These are phyloP conservation scores for Phialophora tarda DNA, from an alignment of 2,329 filamentous ascomycete genomes.

Conservation along the genomic window DNA sequence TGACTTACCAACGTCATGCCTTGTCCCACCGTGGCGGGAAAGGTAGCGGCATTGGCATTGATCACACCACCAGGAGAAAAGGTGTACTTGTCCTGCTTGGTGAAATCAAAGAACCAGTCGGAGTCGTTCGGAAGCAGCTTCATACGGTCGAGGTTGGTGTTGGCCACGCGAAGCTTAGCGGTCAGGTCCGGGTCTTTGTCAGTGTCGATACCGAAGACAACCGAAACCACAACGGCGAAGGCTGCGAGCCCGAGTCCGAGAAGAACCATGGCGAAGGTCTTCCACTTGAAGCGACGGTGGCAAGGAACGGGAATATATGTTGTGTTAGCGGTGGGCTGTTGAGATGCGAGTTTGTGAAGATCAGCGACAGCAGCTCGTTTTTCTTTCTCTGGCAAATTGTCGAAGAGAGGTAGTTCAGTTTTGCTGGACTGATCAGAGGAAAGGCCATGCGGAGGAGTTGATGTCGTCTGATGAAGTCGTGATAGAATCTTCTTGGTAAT, in stretches of 20 bases:
- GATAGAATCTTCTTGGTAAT: constrained; percentile 16
- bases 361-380: constrained; percentile 25
- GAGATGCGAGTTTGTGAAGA: constrained; percentile 22
- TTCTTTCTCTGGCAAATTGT: constrained; percentile 28
- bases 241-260: constrained; percentile 37
- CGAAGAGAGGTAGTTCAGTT: constrained; percentile 23
- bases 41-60: constrained; percentile 60
- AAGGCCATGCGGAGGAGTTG: neutral
- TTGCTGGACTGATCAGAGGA: constrained; percentile 8
- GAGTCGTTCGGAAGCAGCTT: constrained; percentile 48
- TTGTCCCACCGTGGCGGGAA: constrained; percentile 55
- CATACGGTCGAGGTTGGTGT: constrained; percentile 55
- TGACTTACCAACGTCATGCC: constrained; percentile 52
- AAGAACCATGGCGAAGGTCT: constrained; percentile 29
- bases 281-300: constrained; percentile 23
- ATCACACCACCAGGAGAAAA: constrained; percentile 56
- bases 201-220: constrained; percentile 46
- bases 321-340: constrained; percentile 15
- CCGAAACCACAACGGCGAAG: constrained; percentile 32
- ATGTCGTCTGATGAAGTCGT: constrained; percentile 1
- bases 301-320: neutral
- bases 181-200: constrained; percentile 50
- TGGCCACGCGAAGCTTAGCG: constrained; percentile 48
- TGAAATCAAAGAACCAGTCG: constrained; percentile 60
- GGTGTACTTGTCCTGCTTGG: constrained; percentile 49